A percentile compares a stretch with the other conserved stretches of the same genome.
Conservation (phyloP, 495 filamentous ascomycete genomes). For the Aspergillus bertholletiae region DNA sequence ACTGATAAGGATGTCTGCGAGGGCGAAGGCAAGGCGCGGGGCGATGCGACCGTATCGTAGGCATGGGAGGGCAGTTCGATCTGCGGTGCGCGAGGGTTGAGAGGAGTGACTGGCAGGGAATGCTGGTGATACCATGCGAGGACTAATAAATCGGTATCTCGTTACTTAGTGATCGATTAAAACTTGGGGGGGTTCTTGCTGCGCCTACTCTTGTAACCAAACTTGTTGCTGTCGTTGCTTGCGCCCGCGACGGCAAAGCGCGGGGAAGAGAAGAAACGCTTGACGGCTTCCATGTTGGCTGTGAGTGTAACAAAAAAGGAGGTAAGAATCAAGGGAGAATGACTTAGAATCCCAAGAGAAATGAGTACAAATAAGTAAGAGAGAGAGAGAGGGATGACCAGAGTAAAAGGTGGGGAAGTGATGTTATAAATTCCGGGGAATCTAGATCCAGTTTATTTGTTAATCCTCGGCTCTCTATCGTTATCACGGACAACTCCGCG, state of each 20-base stretch:
- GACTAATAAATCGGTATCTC: slow-evolving; percentile 47
- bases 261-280: slow-evolving; percentile 77
- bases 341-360: too few relatives aligned
- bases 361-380: neutral
- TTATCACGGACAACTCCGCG: too few relatives aligned
- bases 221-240: slow-evolving; percentile 77
- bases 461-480: too few relatives aligned
- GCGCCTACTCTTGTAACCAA: slow-evolving; percentile 80
- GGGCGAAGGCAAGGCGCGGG: slow-evolving; percentile 60
- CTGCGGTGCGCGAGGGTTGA: slow-evolving; percentile 68
- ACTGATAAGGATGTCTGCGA: slow-evolving; percentile 71
- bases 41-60: slow-evolving; percentile 63
- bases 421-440: too few relatives aligned
- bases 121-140: slow-evolving; percentile 85
- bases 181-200: neutral
- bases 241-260: slow-evolving; percentile 90
- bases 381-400: too few relatives aligned
- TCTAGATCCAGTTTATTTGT: too few relatives aligned
- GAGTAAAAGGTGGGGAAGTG: too few relatives aligned
- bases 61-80: slow-evolving; percentile 53
- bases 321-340: neutral
- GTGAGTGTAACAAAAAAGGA: neutral
- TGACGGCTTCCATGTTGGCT: slow-evolving; percentile 50
- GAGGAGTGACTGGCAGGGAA: slow-evolving; percentile 69
- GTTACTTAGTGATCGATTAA: neutral